Base-by-base conservation (phyloP, 495 filamentous ascomycete species). In the Talaromyces proteolyticus region DNA sequence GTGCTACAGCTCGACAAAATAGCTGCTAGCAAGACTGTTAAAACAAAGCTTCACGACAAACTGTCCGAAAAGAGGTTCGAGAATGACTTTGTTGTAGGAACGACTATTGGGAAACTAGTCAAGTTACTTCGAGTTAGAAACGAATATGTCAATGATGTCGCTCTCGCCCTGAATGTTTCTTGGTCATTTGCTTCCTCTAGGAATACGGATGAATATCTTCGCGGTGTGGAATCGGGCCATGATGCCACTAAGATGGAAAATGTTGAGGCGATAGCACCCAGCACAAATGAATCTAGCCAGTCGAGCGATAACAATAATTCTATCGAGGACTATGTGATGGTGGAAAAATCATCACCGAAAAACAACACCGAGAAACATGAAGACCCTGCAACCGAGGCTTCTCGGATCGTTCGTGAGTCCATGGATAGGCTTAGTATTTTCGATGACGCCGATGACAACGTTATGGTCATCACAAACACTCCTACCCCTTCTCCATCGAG, bases 1-100 rank as follows among this genome's bases (percentile, higher is more conserved):
- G 52, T 68, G 8, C 25, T 74, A 0, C 68, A 69, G n/a, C 50
- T 69, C 5, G 47, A 50, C 4, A 41, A 19, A 0, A 55, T 66
- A 4, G 17, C 29, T 0, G 41, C 24, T 0, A 47, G 25, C 17
- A n/a, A 49, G 25, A 42, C 14, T 1, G 42, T 26, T 6, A 39
- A 55, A 12, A 26, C 3, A 5, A 3, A 22, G 3, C 39, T 66
- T n/a, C 38, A 57, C 3, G 5, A 18, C 1, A 51, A 19, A 0
- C 39, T 60, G 6, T 20, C 18, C 29, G 47, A 47, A 20, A 25
- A 42, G 4, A 23, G 17, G 2, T 34, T 59, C 3, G 58, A 63
- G n/a, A 38, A 24, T 2, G 19, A 44, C 11, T 49, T 51, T 29
- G 56, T 18, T 6, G 37, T 41, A 8, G 47, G 47, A 11, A 23